Conservation (phyloP, 352 stramenopile genomes). For the Globisporangium ultimum region DNA sequence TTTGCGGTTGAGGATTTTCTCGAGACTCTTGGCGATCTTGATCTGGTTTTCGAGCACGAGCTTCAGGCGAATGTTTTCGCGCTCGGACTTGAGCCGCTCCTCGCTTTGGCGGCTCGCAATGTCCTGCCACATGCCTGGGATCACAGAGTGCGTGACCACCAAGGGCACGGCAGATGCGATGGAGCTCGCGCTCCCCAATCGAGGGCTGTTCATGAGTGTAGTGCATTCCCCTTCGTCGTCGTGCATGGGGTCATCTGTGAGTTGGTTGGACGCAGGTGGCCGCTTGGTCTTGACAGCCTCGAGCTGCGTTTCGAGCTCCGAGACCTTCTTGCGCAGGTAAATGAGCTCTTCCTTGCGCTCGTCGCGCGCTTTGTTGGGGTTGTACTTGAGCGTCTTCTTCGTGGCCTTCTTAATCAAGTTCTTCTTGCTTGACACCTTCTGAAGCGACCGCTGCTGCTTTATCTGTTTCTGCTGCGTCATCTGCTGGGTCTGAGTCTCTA, state of each 20-base stretch:
- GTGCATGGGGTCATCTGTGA: no score
- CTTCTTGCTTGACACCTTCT: no score
- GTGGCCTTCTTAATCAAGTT: no score
- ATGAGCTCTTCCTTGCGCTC: slow-evolving; percentile 10
- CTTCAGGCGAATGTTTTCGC: slow-evolving; percentile 10
- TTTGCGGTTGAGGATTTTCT: neutral
- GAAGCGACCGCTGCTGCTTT: no score
- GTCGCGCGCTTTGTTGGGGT: slow-evolving; percentile 12
- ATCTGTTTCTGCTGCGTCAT: no score
- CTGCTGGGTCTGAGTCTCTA: no score
- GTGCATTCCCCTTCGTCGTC: no score
- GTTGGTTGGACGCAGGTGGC: neutral
- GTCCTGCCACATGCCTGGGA: neutral
- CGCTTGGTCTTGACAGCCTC: neutral
- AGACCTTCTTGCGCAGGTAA: slow-evolving; percentile 12
- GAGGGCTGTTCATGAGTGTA: neutral
- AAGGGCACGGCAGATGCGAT: no score
- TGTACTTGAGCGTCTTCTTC: neutral
- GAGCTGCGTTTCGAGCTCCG: slow-evolving; percentile 8
- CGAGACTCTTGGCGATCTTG: slow-evolving; percentile 5
- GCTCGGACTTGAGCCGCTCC: slow-evolving; percentile 1
- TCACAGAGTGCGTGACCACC: no score
- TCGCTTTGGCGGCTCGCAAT: slow-evolving; percentile 3
- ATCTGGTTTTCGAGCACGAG: slow-evolving; percentile 9
- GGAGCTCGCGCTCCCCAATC: no score